Evolutionary conservation across 345 rosid genomes (phyloP).

Genomic region (Luvunga scandens): DNA sequence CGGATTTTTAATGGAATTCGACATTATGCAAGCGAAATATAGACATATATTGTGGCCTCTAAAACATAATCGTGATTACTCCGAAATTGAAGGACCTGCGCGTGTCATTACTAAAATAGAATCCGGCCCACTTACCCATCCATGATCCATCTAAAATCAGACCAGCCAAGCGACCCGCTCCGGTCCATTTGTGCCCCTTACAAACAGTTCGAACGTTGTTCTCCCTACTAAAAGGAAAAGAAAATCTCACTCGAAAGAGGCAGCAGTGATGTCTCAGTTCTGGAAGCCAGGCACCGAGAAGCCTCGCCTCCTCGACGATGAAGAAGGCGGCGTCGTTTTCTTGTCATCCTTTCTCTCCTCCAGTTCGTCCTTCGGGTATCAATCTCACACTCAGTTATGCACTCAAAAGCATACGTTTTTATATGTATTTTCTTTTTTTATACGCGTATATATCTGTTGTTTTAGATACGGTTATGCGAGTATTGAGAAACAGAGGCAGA

Average conservation of each 20-base stretch:
- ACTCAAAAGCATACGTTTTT: neutral
- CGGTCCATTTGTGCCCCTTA: neutral
- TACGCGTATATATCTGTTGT: neutral
- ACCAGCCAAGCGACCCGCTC: neutral
- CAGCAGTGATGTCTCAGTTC: slow-evolving; percentile 49
- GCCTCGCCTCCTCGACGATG: slow-evolving; percentile 83
- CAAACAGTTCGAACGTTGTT: neutral
- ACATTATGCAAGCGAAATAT: no score
- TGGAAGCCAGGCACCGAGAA: slow-evolving; percentile 95
- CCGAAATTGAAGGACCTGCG: no score
- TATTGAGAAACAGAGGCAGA: slow-evolving; percentile 84
- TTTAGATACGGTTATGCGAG: slow-evolving; percentile 61
- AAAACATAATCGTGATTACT: no score
- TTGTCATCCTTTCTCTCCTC: slow-evolving; percentile 51
- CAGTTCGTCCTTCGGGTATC: slow-evolving; percentile 67
- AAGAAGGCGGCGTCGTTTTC: slow-evolving; percentile 88
- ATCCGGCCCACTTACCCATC: neutral
- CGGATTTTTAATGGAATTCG: no score
- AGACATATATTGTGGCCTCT: no score
- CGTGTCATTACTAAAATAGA: neutral
- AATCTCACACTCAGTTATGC: neutral
- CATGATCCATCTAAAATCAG: neutral
- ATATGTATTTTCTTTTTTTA: neutral
- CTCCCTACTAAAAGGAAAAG: neutral
- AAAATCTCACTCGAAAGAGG: no score